Percentiles rank a stretch among this genome's conserved stretches.
phyloP scores from a whole-genome alignment of 2,329 filamentous ascomycete genomes.

The Trichoderma polysporum region DNA sequence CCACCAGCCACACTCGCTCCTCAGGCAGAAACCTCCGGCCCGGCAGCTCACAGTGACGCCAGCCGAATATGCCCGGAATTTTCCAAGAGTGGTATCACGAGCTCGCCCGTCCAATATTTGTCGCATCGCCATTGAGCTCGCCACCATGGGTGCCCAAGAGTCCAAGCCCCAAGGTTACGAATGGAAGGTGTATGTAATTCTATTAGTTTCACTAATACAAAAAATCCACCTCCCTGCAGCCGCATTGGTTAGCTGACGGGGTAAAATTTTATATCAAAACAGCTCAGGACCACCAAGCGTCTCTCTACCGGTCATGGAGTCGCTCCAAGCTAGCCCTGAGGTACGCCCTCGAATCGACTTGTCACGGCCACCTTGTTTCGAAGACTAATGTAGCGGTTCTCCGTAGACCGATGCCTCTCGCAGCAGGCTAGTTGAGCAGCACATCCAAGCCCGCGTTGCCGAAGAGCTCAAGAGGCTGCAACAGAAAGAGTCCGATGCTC shows the following conservation, averaged over 20 bases:
- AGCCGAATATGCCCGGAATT: slow-evolving; percentile 39
- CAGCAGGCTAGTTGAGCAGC: slow-evolving; percentile 77
- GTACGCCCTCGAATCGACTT: slow-evolving; percentile 49
- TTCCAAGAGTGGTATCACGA: slow-evolving; percentile 35
- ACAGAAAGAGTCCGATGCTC: slow-evolving; percentile 65
- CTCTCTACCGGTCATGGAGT: slow-evolving; percentile 79
- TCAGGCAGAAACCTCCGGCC: slow-evolving; percentile 34
- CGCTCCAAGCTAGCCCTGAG: slow-evolving; percentile 81
- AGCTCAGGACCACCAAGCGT: slow-evolving; percentile 54
- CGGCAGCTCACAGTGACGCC: slow-evolving; percentile 32
- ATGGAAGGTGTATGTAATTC: slow-evolving; percentile 56
- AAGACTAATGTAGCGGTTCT: slow-evolving; percentile 5
- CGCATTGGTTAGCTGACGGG: slow-evolving; percentile 15
- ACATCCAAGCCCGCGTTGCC: slow-evolving; percentile 83
- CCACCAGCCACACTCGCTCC: slow-evolving; percentile 25
- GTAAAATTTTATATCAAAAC: slow-evolving; percentile 26
- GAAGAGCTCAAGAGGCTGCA: slow-evolving; percentile 80
- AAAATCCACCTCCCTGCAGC: neutral
- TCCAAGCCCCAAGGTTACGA: slow-evolving; percentile 52
- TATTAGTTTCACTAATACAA: neutral
- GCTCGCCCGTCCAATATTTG: slow-evolving; percentile 30
- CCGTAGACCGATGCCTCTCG: slow-evolving; percentile 82
- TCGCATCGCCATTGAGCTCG: slow-evolving; percentile 38
- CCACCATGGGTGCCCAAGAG: slow-evolving; percentile 56
- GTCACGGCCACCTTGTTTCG: neutral